Conservation (phyloP, 83 land plant genomes). For the Thuja plicata region DNA sequence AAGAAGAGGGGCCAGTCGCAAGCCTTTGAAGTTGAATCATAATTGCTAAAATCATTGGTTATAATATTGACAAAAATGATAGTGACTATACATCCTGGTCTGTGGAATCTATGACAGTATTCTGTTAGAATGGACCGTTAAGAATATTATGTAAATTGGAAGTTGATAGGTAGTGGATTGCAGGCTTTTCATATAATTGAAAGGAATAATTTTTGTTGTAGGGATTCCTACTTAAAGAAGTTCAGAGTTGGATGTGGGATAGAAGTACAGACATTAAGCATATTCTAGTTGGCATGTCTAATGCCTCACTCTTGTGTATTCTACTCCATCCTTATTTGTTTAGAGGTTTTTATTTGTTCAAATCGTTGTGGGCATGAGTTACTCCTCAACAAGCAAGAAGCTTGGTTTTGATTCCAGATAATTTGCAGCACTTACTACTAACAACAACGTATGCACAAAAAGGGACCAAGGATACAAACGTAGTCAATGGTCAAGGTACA, state of each 20-base stretch:
- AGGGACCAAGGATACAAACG: neutral
- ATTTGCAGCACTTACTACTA: neutral
- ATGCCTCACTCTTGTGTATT: neutral
- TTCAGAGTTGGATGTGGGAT: neutral
- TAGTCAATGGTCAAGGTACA: neutral
- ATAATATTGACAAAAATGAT: neutral
- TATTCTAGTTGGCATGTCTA: neutral
- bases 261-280: neutral
- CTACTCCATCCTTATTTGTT: neutral
- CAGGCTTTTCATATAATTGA: neutral
- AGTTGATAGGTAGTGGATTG: neutral
- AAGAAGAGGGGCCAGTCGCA: neutral
- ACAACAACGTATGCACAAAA: neutral
- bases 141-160: neutral
- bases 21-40: neutral
- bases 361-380: neutral
- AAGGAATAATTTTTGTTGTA: neutral
- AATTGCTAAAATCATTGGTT: neutral
- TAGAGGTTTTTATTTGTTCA: neutral
- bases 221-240: neutral
- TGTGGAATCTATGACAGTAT: neutral
- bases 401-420: neutral
- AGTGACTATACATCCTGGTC: neutral
- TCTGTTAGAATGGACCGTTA: neutral
- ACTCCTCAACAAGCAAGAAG: neutral